Base-by-base conservation (phyloP, 2,329 filamentous ascomycete species). In the Beauveria brongniartii region DNA sequence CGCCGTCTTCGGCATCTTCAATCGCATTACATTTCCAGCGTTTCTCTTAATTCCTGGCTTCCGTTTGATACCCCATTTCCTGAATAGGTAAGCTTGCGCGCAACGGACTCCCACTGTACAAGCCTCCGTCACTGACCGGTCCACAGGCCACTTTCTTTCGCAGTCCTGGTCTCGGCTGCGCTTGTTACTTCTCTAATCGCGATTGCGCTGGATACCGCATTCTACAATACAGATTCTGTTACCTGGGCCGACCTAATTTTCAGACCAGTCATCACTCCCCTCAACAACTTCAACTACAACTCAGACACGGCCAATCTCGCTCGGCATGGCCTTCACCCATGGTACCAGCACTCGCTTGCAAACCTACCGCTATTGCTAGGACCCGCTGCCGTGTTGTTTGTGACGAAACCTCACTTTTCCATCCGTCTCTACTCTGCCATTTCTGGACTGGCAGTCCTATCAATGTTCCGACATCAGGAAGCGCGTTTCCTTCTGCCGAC, bases 21-120 rank as follows among this genome's bases (percentile, higher is more conserved):
- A 97, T 75, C 86, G 94, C 66, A 97, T 97, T 69, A 99, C 94
- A 10, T 97, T 97, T 73, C 93, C 93, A 51, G 93, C 92, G 16
- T 99, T 96, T 72, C 76, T 99, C 64, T 73, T 96, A 62, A 85
- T 97, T 71, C 93, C 94, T 58, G 88, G 88, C 41, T 77, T 96
- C 71, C 87, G 87, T 70, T 80, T 99, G 70, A 78, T 97, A 72
- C 91, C 91, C 65, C 89, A 96, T 77, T 94, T 96, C 70, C 76
- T 84, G 72, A 86, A 86, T 73, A 93, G 88, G 90, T 94, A 75
- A 70, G 84, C 77, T 28, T 55, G 26, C 26, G 16, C 34, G 18
- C 24, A n/a, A n/a, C n/a, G 12, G 8, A 24, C 46, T 51, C 16
- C 26, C 6, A 37, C 48, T 44, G 24, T 63, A 37, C 46, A 22